Base-by-base conservation (phyloP, 805 yeast genomes). In the Candida nonsorbophila region DNA sequence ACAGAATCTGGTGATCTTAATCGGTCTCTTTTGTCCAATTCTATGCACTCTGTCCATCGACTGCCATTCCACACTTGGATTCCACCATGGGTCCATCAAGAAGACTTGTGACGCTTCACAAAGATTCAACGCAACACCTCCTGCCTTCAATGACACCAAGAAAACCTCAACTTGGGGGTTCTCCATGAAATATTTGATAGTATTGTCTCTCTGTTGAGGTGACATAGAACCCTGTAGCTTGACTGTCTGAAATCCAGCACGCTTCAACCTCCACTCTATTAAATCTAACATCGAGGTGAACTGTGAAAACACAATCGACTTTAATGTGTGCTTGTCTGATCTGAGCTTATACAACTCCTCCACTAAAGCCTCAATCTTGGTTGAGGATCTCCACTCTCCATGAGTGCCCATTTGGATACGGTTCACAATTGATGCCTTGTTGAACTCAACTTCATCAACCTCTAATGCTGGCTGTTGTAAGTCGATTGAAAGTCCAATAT, bases 81-180 rank as follows among this genome's bases (percentile, higher is more conserved):
- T 94, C 97, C 98, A 92, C 98, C 98, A 92, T 20, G 97, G 97
- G 47, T 92, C 99, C 67, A 92, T 67, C 25, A 92, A 69, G 44
- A 92, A 92, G 26, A 92, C 97, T 48, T 90, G 97, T 3, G 94
- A 87, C 0, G 98, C 97, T 48, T 94, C 99, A 49, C 96, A 90
- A 40, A 92, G 67, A 52, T 92, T 92, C 41, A 92, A 67, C 0
- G 98, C 98, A 24, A 92, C 98, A 60, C 99, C 99, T 42, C 99
- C 99, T 0, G 99, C 99, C 51, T 92, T 92, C 45, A 92, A 69
- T 20, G 96, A 86, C 6, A 92, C 98, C 39, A 92, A 58, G 50
- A 92, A 92, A 6, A 92, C 94, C 54, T 92, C 98, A 22, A 90
- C 96, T 24, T 73, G 73, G 0, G 95, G 83, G 37, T 84, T 90